Evolutionary conservation across 306 rosid species (phyloP).

Genomic region (Mimosa pudica): DNA sequence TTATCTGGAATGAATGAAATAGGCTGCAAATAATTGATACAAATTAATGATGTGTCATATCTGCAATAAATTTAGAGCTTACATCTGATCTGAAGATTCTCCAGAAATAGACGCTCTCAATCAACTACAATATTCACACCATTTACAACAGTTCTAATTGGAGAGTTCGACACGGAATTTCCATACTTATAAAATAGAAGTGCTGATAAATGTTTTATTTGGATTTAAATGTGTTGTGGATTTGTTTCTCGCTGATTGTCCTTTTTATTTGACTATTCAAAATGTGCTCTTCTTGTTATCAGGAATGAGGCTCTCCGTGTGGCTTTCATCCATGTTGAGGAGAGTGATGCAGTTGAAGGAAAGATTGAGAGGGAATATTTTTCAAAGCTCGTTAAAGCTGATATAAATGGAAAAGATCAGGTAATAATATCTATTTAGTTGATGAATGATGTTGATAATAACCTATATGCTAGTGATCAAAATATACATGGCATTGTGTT

Average conservation of each 20-base stretch:
- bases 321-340: constrained; percentile 93
- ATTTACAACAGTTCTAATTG: background rate
- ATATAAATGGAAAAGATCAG: constrained; percentile 95
- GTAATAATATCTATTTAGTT: constrained; percentile 40
- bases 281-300: constrained; percentile 25
- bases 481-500: background rate
- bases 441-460: background rate
- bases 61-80: background rate
- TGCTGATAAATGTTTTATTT: constrained; percentile 11
- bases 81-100: background rate
- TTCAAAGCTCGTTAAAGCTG: constrained; percentile 98
- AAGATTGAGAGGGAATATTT: constrained; percentile 53
- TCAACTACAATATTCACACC: background rate
- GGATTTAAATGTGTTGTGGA: background rate
- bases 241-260: background rate
- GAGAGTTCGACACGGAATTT: constrained; percentile 18
- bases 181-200: background rate
- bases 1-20: background rate
- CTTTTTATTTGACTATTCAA: background rate
- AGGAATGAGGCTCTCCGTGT: constrained; percentile 99
- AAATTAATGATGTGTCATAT: background rate
- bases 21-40: background rate
- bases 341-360: constrained; percentile 54
- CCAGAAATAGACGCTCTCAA: background rate
- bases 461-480: background rate